phyloP scores from a whole-genome alignment of 2,329 filamentous ascomycete species.

The Massarina eburnea region DNA sequence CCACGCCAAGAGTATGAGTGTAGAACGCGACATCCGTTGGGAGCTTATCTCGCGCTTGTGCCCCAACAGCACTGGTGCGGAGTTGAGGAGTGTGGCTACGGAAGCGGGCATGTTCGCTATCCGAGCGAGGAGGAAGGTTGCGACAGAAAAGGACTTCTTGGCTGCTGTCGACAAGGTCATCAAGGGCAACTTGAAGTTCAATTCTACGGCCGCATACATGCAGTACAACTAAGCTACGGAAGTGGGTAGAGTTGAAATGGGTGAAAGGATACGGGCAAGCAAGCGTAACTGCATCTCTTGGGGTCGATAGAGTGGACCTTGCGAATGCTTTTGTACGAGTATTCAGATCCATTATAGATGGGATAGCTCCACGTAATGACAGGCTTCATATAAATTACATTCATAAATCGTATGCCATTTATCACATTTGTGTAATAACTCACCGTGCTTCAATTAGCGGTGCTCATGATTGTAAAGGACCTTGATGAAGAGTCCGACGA shows the following conservation, averaged over 20 bases:
- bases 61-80: conserved; percentile 95
- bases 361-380: conserved; percentile 4
- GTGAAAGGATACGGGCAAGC: neutral
- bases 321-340: conserved; percentile 8
- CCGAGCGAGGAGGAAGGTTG: conserved; percentile 90
- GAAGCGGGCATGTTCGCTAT: conserved; percentile 99
- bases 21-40: conserved; percentile 98
- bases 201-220: conserved; percentile 96
- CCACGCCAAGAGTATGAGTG: conserved; percentile 99
- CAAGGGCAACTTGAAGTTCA: conserved; percentile 99
- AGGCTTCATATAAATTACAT: neutral
- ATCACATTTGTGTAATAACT: too few species aligned
- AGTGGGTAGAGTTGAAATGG: neutral
- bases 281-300: neutral
- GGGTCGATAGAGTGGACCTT: neutral
- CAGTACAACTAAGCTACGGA: conserved; percentile 81
- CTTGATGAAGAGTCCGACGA: too few species aligned
- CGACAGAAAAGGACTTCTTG: conserved; percentile 97
- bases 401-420: too few species aligned
- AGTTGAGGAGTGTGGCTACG: conserved; percentile 93
- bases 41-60: conserved; percentile 96
- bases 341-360: conserved; percentile 2
- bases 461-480: too few species aligned
- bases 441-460: too few species aligned
- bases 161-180: conserved; percentile 99